Base-by-base conservation (phyloP, 108 stramenopile species). In the Cyclotella cryptica region DNA sequence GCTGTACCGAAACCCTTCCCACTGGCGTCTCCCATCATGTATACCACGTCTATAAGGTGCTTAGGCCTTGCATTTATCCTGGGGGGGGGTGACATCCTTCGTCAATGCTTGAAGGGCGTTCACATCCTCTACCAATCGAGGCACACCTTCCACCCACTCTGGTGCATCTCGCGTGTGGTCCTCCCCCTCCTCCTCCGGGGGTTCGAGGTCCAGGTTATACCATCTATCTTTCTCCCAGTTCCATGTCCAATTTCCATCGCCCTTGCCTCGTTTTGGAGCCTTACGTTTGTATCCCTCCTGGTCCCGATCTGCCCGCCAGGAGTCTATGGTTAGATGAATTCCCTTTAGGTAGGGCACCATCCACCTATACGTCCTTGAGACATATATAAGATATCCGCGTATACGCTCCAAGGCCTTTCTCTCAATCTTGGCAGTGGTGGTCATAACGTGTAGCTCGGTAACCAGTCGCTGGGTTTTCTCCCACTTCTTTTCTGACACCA, bases 281-380 rank as follows among this genome's bases (percentile, higher is more conserved):
- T 30, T 40, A 7, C 45, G 22, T n/a, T 80, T 86, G 79, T 79
- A 88, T 7, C 83, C 85, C 1, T 81, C 76, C 30, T 47, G 19
- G 24, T 80, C 79, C 44, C 84, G 71, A 21, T 68, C 51, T 18
- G 53, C 40, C 8, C 82, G 19, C 85, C 85, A 85, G 0, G 61
- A 17, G 49, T 85, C 75, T 0, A 88, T 49, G 11, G 84, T 84
- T 4, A 84, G 29, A 58, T 88, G 78, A 12, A 88, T n/a, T n/a
- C n/a, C n/a, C n/a, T n/a, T n/a, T n/a, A n/a, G n/a, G n/a, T n/a
- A n/a, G n/a, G n/a, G n/a, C 19, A 3, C 84, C 60, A 79, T 63
- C 42, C 41, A 58, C 6, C 35, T 21, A 66, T 84, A 84, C 0
- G 86, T 84, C 52, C 52, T 51, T 7, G 57, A 29, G 10, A 86